Conservation (phyloP, 2,329 filamentous ascomycete species). For the Mollisia scopiformis region DNA sequence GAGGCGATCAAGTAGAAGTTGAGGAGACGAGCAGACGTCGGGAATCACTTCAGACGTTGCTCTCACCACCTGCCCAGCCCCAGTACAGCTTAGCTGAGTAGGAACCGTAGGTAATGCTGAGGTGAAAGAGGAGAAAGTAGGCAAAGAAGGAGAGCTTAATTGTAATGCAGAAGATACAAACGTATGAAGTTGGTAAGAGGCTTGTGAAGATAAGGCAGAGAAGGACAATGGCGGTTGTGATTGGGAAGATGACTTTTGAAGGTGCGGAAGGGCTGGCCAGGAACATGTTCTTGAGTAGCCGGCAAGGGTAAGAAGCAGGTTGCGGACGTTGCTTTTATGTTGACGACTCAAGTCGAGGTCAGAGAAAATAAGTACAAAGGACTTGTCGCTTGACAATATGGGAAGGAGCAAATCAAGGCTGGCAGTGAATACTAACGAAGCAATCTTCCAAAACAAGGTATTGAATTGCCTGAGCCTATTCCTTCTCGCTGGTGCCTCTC, state of each 20-base stretch:
- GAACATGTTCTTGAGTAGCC: neutral
- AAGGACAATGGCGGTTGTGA: neutral
- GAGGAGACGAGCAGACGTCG: neutral
- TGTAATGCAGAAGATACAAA: neutral
- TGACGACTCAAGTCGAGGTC: too few species aligned
- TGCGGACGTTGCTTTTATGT: neutral
- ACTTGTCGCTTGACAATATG: neutral
- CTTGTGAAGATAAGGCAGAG: neutral
- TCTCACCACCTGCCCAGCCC: neutral
- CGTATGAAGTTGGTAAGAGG: neutral
- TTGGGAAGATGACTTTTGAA: neutral
- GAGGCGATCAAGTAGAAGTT: neutral
- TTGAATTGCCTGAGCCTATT: neutral
- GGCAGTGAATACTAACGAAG: neutral
- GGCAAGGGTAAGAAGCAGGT: neutral
- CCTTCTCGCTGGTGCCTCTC: neutral
- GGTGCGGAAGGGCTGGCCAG: neutral
- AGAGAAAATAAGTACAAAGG: too few species aligned
- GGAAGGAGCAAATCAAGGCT: neutral
- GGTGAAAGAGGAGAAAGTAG: neutral
- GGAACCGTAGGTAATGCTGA: neutral
- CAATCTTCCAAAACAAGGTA: neutral
- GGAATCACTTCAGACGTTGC: slow-evolving; percentile 4
- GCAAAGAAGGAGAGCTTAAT: neutral
- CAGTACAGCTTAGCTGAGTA: neutral